These are phyloP conservation scores for Fremontodendron californicum DNA, from an alignment of 345 rosid species.

Conservation along the genomic window DNA sequence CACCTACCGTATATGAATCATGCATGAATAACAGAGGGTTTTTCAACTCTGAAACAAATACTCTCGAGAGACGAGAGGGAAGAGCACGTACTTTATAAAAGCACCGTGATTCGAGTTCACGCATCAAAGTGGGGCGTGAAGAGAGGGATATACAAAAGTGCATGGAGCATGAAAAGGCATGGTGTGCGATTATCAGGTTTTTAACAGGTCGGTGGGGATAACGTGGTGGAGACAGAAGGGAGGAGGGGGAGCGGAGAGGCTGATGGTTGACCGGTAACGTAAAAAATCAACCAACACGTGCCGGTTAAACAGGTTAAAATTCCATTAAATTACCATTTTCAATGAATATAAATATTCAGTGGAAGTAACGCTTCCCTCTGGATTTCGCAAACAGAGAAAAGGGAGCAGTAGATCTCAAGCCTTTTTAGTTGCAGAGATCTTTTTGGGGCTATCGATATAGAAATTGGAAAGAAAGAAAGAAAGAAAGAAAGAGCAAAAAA, in stretches of 20 bases:
- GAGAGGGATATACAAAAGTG: neutral
- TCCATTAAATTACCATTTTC: constrained; percentile 18
- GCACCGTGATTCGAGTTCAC: neutral
- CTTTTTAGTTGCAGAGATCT: constrained; percentile 26
- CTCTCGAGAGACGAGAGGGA: constrained; percentile 2
- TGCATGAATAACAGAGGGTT: constrained; percentile 5
- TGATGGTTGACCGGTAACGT: constrained; percentile 26
- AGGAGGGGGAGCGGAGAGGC: neutral
- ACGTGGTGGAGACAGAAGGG: constrained; percentile 9
- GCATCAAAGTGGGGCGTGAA: constrained; percentile 17
- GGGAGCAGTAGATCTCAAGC: constrained; percentile 31
- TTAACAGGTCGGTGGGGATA: constrained; percentile 26
- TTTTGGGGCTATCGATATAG: constrained; percentile 22
- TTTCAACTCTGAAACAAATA: neutral
- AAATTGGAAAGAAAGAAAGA: neutral
- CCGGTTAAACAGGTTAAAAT: constrained; percentile 26
- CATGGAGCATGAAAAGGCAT: constrained; percentile 13
- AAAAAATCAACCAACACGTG: constrained; percentile 26
- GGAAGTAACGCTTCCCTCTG: neutral
- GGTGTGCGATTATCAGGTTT: neutral
- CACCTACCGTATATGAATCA: neutral
- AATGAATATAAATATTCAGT: constrained; percentile 19
- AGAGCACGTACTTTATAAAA: neutral
- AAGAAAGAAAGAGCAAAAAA: neutral
- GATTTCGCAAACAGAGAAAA: constrained; percentile 9